Percentiles rank a stretch among this genome's conserved stretches.
phyloP scores from a whole-genome alignment of 225 moss, liverwort and hornwort genomes.

The Pseudisothecium myosuroides region DNA sequence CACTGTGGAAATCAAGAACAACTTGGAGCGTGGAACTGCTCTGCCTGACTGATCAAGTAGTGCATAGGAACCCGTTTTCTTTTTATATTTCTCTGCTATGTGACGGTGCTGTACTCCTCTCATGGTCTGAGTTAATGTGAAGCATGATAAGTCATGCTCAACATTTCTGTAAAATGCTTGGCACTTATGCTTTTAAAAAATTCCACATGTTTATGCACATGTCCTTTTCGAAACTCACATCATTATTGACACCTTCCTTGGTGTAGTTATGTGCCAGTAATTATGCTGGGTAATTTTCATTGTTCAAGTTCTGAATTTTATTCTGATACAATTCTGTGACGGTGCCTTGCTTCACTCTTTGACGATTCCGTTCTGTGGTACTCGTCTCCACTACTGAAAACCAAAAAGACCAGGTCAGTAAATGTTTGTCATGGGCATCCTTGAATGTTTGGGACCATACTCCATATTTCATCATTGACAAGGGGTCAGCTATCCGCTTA shows the following conservation, averaged over 20 bases:
- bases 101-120: background rate
- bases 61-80: background rate
- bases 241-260: background rate
- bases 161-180: constrained; percentile 24
- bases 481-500: background rate
- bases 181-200: background rate
- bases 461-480: background rate
- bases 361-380: background rate
- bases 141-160: constrained; percentile 12
- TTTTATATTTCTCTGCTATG: background rate
- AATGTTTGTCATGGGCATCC: background rate
- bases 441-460: background rate
- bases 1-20: constrained; percentile 98
- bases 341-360: background rate
- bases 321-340: background rate
- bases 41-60: constrained; percentile 64
- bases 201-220: background rate
- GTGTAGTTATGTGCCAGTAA: background rate
- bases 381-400: background rate
- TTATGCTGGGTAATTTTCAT: background rate
- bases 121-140: constrained; percentile 2
- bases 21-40: constrained; percentile 98
- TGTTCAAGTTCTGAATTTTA: background rate
- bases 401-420: background rate
- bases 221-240: background rate